Percentiles rank a stretch among this genome's conserved stretches.
phyloP scores from a whole-genome alignment of 1,284 basidiomycete species.

The Apiotrichum siamense region DNA sequence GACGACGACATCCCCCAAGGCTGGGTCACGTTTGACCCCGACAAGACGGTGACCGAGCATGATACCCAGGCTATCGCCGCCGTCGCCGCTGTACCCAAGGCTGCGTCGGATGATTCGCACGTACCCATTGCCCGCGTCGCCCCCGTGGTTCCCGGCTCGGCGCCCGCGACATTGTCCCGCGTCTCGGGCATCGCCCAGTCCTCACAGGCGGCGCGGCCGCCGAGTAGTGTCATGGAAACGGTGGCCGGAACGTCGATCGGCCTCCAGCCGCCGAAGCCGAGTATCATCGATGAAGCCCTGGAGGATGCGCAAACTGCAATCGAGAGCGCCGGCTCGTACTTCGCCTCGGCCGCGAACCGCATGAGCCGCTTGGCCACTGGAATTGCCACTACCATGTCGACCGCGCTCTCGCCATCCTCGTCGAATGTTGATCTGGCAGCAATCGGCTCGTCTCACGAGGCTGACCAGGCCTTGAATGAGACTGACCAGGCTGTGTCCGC shows the following conservation, averaged over 20 bases:
- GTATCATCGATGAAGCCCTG: background rate
- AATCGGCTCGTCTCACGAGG: too few species aligned
- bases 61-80: background rate
- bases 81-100: background rate
- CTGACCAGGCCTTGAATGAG: too few species aligned
- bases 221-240: background rate
- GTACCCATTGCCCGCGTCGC: too few species aligned
- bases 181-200: background rate
- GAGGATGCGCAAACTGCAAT: background rate
- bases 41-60: background rate
- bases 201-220: background rate
- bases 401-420: background rate
- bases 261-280: background rate
- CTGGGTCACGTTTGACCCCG: background rate
- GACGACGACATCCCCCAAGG: background rate
- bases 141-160: background rate
- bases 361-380: background rate
- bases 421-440: background rate
- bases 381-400: background rate
- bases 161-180: background rate
- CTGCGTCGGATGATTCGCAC: background rate
- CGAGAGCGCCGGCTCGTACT: background rate
- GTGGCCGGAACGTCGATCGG: background rate
- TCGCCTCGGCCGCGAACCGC: slow-evolving; percentile 1
- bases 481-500: background rate